Base-by-base conservation (phyloP, 805 yeast genomes). In the Blastobotrys attinorum region DNA sequence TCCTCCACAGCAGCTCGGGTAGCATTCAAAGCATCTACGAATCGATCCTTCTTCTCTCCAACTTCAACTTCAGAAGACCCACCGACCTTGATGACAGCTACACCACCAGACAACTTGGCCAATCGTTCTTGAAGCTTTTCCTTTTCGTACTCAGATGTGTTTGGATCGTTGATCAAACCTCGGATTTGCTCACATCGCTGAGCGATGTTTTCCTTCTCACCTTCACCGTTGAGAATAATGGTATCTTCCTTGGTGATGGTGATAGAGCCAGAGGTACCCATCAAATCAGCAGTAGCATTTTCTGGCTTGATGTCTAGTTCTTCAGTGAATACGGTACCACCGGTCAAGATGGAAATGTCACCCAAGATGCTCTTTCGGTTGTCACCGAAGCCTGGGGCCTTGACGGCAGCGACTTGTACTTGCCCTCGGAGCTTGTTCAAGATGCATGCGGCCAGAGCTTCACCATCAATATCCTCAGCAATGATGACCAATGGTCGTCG, bases 321-420 rank as follows among this genome's bases (percentile, higher is more conserved):
- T 68, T 89, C 96, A 54, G 96, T 87, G 62, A 69, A 68, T 21
- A 68, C 73, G 25, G 96, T 85, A 68, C 96, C 96, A 49, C 97
- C 97, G 36, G 97, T 82, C 50, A 89, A 75, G 59, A 87, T 82
- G 60, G 96, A 96, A 66, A 92, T 80, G 67, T 92, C 98, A 55
- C 96, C 96, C 51, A 92, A 72, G 53, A 85, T 88, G 75, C 88
- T 88, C 77, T 86, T 85, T 73, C 97, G 83, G 81, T 92, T 89
- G 73, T 92, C 98, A 67, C 97, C 98, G 61, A 90, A 92, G 42
- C 98, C 98, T 59, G 98, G 98, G 27, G 97, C 96, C 76, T 89
- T 90, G 54, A 92, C 96, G 56, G 92, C 94, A 64, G 92, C 84
- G 48, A 92, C 97, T 69, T 87, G 94, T 49, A 92, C 97, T 73